A percentile compares a stretch with the other conserved stretches of the same genome.
Evolutionary conservation across 208 protist genomes (phyloP).

Genomic region (Jaenimonas drosophilae): DNA sequence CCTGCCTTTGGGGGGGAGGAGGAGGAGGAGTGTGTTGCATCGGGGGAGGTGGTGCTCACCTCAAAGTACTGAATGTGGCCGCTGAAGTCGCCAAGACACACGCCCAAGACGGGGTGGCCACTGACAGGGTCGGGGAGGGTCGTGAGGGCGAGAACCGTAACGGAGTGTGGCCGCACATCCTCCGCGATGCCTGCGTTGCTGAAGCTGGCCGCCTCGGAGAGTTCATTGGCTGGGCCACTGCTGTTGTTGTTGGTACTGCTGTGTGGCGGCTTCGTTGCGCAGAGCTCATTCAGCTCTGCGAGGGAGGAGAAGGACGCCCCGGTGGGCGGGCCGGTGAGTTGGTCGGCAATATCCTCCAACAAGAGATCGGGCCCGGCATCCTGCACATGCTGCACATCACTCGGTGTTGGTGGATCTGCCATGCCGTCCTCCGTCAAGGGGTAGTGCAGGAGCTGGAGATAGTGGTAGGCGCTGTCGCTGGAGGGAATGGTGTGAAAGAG

Average conservation of each 20-base stretch:
- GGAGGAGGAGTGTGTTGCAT: too few species aligned
- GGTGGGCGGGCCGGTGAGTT: too few species aligned
- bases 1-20: too few species aligned
- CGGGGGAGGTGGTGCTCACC: slow-evolving; percentile 33
- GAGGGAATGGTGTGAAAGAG: too few species aligned
- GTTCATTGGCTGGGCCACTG: neutral
- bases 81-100: slow-evolving; percentile 76
- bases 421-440: too few species aligned
- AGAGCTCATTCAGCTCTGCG: neutral
- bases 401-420: too few species aligned
- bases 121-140: slow-evolving; percentile 67
- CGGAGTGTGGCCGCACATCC: slow-evolving; percentile 27
- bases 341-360: too few species aligned
- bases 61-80: slow-evolving; percentile 79
- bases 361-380: too few species aligned
- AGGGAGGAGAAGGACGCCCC: neutral
- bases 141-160: slow-evolving; percentile 57
- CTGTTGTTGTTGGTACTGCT: neutral
- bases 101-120: slow-evolving; percentile 41
- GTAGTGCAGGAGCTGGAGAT: too few species aligned
- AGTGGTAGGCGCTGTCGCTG: too few species aligned
- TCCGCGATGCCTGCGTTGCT: slow-evolving; percentile 10
- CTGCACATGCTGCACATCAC: too few species aligned
- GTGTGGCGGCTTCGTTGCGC: neutral
- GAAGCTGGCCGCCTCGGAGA: neutral